A percentile compares a stretch with the other conserved stretches of the same genome.
phyloP scores from a whole-genome alignment of 202 grass and related monocot genomes.

The Schoenoplectus tabernaemontani region DNA sequence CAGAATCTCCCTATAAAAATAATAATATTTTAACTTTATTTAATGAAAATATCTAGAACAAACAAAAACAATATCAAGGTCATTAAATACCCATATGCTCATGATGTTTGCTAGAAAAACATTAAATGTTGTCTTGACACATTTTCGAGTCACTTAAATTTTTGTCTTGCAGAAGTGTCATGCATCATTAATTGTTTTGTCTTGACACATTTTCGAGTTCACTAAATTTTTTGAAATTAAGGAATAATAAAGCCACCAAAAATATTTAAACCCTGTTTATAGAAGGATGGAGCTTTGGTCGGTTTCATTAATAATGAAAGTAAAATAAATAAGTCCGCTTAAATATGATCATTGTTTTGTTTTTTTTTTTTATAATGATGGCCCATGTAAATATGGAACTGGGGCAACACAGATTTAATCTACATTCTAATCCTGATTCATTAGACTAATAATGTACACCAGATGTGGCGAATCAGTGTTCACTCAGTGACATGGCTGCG shows the following conservation, averaged over 20 bases:
- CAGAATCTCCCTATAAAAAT: too few species aligned
- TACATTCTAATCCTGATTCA: not conserved
- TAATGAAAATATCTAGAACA: too few species aligned
- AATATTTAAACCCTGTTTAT: not conserved
- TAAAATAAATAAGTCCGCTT: not conserved
- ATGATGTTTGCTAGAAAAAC: not conserved
- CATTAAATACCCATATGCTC: too few species aligned
- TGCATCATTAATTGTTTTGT: not conserved
- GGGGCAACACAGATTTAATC: not conserved
- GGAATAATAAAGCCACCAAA: not conserved
- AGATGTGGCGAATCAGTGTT: not conserved
- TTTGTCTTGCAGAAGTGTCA: not conserved
- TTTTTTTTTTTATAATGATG: not conserved
- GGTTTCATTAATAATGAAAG: not conserved
- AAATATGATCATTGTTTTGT: not conserved
- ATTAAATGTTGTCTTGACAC: not conserved
- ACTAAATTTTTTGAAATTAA: too few species aligned
- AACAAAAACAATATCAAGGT: too few species aligned
- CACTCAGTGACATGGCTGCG: too few species aligned
- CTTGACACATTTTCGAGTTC: not conserved
- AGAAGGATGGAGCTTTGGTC: not conserved
- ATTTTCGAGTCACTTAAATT: too few species aligned
- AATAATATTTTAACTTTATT: too few species aligned
- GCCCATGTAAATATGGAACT: not conserved
- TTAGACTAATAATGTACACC: not conserved